These are phyloP conservation scores for Mortierella sp. DNA, from an alignment of 371 early-diverging fungal genomes.

Conservation along the genomic window DNA sequence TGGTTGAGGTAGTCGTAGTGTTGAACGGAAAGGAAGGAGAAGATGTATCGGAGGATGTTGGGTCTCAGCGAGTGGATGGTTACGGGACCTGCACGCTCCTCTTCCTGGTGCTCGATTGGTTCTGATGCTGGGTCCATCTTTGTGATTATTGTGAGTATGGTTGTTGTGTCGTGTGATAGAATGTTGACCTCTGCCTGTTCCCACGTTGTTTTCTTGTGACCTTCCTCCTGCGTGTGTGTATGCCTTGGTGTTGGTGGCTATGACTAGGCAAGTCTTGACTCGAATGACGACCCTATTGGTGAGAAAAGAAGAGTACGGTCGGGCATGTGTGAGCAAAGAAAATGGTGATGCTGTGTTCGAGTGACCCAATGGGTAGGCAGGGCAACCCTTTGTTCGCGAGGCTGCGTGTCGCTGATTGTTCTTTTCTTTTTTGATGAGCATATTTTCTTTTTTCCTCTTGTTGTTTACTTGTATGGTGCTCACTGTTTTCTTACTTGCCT, in stretches of 20 bases:
- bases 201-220: neutral
- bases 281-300: neutral
- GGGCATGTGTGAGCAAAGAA: neutral
- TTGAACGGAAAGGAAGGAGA: slow-evolving; percentile 50
- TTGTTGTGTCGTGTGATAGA: slow-evolving; percentile 4
- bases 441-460: too few relatives aligned
- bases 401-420: neutral
- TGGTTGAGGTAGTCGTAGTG: slow-evolving; percentile 59
- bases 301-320: neutral
- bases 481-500: neutral
- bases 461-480: neutral
- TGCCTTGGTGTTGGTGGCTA: neutral
- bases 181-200: neutral
- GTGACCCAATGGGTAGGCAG: neutral
- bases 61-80: slow-evolving; percentile 53
- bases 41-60: slow-evolving; percentile 49
- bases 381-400: neutral
- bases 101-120: slow-evolving; percentile 14
- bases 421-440: neutral
- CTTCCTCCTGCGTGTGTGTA: neutral
- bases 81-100: slow-evolving; percentile 12
- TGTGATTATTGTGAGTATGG: neutral
- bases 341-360: neutral
- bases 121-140: neutral
- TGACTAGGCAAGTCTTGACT: neutral